These are phyloP conservation scores for Acanthamoeba divionensis DNA, from an alignment of 208 protist species.

Conservation along the genomic window DNA sequence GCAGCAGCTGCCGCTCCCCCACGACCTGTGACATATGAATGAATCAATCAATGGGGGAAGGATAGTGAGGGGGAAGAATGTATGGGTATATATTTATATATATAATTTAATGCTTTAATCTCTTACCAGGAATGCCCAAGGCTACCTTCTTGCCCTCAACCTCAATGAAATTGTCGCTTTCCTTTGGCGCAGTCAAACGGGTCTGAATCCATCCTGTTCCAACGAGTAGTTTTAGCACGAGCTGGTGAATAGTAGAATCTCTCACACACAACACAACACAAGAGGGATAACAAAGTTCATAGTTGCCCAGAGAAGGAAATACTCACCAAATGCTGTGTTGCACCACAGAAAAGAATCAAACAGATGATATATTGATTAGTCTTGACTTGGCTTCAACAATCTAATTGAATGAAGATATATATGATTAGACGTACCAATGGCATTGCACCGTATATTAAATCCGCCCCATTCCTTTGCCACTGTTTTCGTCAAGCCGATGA, in stretches of 20 bases:
- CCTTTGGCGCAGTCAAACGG: constrained; percentile 37
- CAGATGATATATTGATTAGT: neutral
- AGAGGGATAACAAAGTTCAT: neutral
- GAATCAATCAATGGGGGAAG: neutral
- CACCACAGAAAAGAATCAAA: neutral
- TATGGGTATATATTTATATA: neutral
- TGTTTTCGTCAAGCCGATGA: constrained; percentile 61
- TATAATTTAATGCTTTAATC: neutral
- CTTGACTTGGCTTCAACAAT: neutral
- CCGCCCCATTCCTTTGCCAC: constrained; percentile 61
- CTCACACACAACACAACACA: neutral
- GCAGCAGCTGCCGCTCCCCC: neutral
- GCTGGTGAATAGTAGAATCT: neutral
- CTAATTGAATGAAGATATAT: neutral
- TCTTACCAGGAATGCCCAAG: constrained; percentile 41
- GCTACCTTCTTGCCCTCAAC: constrained; percentile 61
- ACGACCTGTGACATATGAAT: neutral
- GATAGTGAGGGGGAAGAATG: neutral
- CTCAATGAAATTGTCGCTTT: constrained; percentile 20
- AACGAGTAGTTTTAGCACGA: neutral
- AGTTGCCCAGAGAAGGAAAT: neutral
- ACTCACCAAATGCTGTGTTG: neutral
- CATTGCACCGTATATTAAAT: constrained; percentile 69
- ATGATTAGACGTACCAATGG: constrained; percentile 48
- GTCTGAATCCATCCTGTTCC: neutral